Evolutionary conservation across 2,329 filamentous ascomycete genomes (phyloP).

Genomic region (Colletotrichum kahawae): DNA sequence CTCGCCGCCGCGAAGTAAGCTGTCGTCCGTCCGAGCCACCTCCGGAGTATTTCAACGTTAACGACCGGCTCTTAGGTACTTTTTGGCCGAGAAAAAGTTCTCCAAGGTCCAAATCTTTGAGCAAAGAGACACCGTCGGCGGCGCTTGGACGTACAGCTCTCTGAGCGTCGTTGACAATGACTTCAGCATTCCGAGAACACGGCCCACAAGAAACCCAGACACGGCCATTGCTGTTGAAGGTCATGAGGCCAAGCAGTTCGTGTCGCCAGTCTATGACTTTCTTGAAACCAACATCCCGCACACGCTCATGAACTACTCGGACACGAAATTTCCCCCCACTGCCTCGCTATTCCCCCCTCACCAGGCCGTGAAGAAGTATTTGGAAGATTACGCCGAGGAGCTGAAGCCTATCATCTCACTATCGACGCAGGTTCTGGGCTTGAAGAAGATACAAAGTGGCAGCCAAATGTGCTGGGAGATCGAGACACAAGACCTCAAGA

Average conservation of each 20-base stretch:
- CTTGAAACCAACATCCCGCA: conserved; percentile 81
- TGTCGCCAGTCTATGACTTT: conserved; percentile 70
- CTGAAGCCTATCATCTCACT: conserved; percentile 64
- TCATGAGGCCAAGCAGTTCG: conserved; percentile 51
- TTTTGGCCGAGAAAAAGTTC: conserved; percentile 68
- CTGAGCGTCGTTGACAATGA: conserved; percentile 23
- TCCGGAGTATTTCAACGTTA: neutral
- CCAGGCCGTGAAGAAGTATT: conserved; percentile 66
- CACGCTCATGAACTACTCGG: conserved; percentile 72
- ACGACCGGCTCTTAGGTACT: conserved; percentile 55
- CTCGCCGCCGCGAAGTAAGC: conserved; percentile 59
- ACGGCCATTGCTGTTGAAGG: conserved; percentile 44
- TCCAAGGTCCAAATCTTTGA: conserved; percentile 72
- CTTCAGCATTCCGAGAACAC: conserved; percentile 29
- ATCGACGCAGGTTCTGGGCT: conserved; percentile 63
- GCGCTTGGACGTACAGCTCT: conserved; percentile 73
- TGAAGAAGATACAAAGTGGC: conserved; percentile 29
- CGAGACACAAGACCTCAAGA: conserved; percentile 32
- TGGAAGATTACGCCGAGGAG: conserved; percentile 67
- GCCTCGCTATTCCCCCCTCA: conserved; percentile 72
- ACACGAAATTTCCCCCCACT: conserved; percentile 61
- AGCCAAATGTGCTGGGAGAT: conserved; percentile 54
- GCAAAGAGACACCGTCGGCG: conserved; percentile 68
- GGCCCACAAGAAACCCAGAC: conserved; percentile 37
- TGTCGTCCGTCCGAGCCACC: neutral